Evolutionary conservation across 176 grass and related monocot species (phyloP).

Genomic region (Tillandsia fasciculata): DNA sequence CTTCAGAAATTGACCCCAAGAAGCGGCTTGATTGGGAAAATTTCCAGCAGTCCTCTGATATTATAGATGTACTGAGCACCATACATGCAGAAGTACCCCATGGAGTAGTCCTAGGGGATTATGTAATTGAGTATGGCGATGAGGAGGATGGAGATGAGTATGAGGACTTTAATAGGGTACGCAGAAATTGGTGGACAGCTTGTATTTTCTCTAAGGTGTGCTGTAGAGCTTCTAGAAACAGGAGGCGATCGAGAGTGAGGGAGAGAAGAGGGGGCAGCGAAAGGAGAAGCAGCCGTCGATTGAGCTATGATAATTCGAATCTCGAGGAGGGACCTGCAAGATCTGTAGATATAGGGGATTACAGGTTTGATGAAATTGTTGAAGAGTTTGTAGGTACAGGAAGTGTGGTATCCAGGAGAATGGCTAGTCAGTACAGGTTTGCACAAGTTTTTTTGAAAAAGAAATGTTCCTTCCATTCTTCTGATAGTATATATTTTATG

Average conservation of each 20-base stretch:
- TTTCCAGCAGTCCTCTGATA: conserved; percentile 94
- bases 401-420: conserved; percentile 42
- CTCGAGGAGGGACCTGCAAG: conserved; percentile 43
- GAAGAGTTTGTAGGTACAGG: conserved; percentile 70
- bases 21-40: conserved; percentile 89
- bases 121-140: conserved; percentile 97
- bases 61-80: conserved; percentile 94
- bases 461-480: too few relatives aligned
- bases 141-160: conserved; percentile 80
- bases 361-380: conserved; percentile 81
- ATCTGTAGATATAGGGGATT: conserved; percentile 68
- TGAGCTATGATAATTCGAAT: conserved; percentile 53
- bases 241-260: conserved; percentile 42
- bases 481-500: too few relatives aligned
- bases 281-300: conserved; percentile 43
- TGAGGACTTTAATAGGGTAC: conserved; percentile 53
- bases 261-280: conserved; percentile 40
- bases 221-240: conserved; percentile 62
- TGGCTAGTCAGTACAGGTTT: conserved; percentile 56
- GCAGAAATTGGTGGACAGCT: conserved; percentile 70
- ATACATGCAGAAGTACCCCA: conserved; percentile 88
- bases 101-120: conserved; percentile 83
- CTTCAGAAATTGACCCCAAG: conserved; percentile 86
- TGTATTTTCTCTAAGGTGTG: conserved; percentile 75
- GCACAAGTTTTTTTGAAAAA: neutral